These are phyloP conservation scores for Alternaria atra DNA, from an alignment of 2,329 filamentous ascomycete genomes.

Conservation along the genomic window DNA sequence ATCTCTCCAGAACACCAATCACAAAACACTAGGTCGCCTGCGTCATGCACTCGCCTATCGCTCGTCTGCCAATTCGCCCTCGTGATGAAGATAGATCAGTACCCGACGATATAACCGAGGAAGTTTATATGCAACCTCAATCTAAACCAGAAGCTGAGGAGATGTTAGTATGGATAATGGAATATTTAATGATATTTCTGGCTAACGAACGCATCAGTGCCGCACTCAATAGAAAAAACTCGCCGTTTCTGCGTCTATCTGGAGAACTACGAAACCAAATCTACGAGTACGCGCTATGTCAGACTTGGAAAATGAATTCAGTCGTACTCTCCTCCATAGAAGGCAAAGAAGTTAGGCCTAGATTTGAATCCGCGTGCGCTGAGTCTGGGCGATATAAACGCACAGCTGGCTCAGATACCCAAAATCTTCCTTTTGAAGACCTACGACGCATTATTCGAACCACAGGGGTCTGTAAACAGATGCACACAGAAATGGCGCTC, in stretches of 20 bases:
- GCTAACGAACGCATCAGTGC: background rate
- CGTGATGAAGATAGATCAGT: background rate
- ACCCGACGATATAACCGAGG: background rate
- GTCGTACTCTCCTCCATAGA: background rate
- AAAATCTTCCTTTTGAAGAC: background rate
- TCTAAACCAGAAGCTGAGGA: background rate
- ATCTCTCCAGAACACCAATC: background rate
- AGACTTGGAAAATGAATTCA: background rate
- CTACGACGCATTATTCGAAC: background rate
- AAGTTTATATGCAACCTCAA: background rate
- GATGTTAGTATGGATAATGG: background rate
- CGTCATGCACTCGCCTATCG: background rate
- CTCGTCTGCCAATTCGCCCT: background rate
- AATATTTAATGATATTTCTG: background rate
- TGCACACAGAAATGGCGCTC: background rate
- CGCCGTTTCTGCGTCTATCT: constrained; percentile 22
- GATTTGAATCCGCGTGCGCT: constrained; percentile 34
- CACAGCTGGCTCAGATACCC: background rate
- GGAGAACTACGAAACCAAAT: constrained; percentile 20
- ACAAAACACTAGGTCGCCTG: background rate
- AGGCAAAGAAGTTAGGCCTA: constrained; percentile 23
- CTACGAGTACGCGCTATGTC: constrained; percentile 10
- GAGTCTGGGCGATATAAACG: constrained; percentile 28
- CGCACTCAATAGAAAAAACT: constrained; percentile 5
- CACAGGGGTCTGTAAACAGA: background rate